Conservation (phyloP, 257 asterid species). For the Catharanthus roseus region DNA sequence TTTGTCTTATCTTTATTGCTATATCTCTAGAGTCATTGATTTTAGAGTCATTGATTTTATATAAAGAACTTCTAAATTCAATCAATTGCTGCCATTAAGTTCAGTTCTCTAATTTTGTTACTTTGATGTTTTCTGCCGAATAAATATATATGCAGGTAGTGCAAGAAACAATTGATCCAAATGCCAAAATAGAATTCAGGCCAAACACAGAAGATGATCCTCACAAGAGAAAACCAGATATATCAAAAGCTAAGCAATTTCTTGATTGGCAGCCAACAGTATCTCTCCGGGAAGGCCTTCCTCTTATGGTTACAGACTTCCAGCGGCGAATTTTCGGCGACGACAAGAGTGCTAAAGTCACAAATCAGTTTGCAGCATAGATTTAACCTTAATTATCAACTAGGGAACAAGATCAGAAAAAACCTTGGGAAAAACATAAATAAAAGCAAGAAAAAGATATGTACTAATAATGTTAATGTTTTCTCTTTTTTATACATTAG, state of each 20-base stretch:
- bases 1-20: too few species aligned
- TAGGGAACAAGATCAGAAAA: background rate
- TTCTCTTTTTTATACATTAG: too few species aligned
- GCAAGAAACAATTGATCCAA: conserved; percentile 68
- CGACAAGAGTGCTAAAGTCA: conserved; percentile 19
- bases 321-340: conserved; percentile 60
- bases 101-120: too few species aligned
- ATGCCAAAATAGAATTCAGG: conserved; percentile 70
- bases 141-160: conserved; percentile 67
- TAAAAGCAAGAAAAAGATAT: conserved; percentile 5
- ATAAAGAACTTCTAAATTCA: too few species aligned
- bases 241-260: conserved; percentile 64
- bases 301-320: conserved; percentile 73
- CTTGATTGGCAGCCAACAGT: conserved; percentile 76
- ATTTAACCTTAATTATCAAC: background rate
- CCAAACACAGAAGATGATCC: conserved; percentile 85
- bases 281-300: conserved; percentile 74
- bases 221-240: conserved; percentile 83
- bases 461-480: too few species aligned
- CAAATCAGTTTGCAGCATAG: conserved; percentile 11
- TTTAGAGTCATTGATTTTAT: too few species aligned
- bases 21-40: too few species aligned
- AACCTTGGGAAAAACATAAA: conserved; percentile 1
- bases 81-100: too few species aligned
- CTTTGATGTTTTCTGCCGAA: too few species aligned